Evolutionary conservation across 1,284 basidiomycete genomes (phyloP).

Genomic region (Ceratobasidium sp.): DNA sequence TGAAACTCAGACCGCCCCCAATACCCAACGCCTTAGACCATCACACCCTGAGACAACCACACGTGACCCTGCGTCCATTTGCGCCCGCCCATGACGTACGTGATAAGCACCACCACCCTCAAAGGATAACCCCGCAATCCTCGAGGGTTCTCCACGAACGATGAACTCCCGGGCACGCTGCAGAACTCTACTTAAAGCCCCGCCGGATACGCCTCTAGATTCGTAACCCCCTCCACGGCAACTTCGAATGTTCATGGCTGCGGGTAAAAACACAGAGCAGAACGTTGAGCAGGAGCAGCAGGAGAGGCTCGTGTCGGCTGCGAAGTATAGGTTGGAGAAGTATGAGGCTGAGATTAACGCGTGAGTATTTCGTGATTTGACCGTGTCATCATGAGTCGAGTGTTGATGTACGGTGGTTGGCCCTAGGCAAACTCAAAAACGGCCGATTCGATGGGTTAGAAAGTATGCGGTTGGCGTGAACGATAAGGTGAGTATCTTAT

Average conservation of each 20-base stretch:
- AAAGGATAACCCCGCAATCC: neutral
- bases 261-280: neutral
- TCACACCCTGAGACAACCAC: too few relatives aligned
- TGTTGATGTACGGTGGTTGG: too few relatives aligned
- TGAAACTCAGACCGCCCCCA: too few relatives aligned
- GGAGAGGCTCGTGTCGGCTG: neutral
- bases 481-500: neutral
- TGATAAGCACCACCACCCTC: slow-evolving; percentile 10
- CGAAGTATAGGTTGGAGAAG: neutral
- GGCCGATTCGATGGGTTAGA: neutral
- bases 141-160: neutral
- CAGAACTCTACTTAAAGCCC: neutral
- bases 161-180: slow-evolving; percentile 1
- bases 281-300: neutral
- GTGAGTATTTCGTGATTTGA: too few relatives aligned
- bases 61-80: too few relatives aligned
- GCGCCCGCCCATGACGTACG: neutral
- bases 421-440: neutral
- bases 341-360: slow-evolving; percentile 8
- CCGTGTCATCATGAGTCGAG: too few relatives aligned
- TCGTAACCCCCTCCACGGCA: too few relatives aligned
- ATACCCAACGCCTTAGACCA: too few relatives aligned
- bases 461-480: neutral
- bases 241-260: neutral
- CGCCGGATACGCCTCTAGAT: too few relatives aligned